A percentile compares a stretch with the other conserved stretches of the same genome.
Conservation (phyloP, 768 basidiomycete species). For the Psilocybe tampanensis region DNA sequence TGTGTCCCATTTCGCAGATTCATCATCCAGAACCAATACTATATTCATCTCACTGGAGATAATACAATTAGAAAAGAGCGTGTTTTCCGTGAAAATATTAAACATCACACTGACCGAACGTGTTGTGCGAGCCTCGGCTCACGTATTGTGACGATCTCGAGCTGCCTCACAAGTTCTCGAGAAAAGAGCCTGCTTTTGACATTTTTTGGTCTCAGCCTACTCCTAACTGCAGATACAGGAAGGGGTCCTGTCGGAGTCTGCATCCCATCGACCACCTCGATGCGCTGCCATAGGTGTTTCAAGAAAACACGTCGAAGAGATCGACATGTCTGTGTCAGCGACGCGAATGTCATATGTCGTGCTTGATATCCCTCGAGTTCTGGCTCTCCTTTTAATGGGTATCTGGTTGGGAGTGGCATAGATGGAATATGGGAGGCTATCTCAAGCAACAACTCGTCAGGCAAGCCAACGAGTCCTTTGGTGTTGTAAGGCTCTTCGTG, state of each 20-base stretch:
- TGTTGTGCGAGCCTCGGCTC: constrained; percentile 20
- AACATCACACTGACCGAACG: constrained; percentile 10
- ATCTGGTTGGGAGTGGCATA: constrained; percentile 15
- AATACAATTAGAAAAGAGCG: no score
- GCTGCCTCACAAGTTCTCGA: constrained; percentile 18
- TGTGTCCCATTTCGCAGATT: no score
- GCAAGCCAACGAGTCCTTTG: constrained; percentile 20
- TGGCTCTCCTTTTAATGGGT: neutral
- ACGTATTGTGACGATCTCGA: constrained; percentile 27
- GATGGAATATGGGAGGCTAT: constrained; percentile 22
- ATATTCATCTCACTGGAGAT: constrained; percentile 19
- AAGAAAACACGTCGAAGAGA: constrained; percentile 14
- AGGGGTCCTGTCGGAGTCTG: neutral
- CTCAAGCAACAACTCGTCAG: constrained; percentile 26
- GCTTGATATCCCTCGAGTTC: neutral
- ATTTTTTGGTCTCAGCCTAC: constrained; percentile 6
- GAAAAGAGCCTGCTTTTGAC: constrained; percentile 2
- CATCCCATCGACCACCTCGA: constrained; percentile 14
- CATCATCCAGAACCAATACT: constrained; percentile 10
- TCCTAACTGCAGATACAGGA: no score
- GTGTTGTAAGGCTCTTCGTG: constrained; percentile 13
- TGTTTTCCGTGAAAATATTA: neutral
- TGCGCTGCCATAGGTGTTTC: constrained; percentile 15
- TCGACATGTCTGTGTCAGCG: constrained; percentile 13
- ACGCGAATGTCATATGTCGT: constrained; percentile 1